phyloP scores from a whole-genome alignment of 768 basidiomycete species.

The Hydnum rufescens region DNA sequence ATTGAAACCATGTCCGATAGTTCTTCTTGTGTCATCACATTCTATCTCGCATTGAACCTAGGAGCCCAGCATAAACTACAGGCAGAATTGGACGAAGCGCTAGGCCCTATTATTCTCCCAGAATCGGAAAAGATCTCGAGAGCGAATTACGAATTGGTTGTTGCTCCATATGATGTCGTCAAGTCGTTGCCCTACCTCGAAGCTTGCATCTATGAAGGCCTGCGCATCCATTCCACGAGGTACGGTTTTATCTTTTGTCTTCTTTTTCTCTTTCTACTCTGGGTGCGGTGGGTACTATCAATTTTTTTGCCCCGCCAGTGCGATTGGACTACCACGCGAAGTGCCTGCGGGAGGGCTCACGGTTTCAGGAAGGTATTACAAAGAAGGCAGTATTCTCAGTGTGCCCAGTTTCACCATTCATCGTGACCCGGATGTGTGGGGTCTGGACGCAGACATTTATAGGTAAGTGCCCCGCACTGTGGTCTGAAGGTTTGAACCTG shows the following conservation, averaged over 20 bases:
- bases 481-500: no score
- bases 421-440: conserved; percentile 53
- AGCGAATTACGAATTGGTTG: neutral
- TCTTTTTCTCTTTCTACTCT: conserved; percentile 18
- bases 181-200: conserved; percentile 64
- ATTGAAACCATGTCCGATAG: conserved; percentile 19
- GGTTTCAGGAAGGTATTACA: conserved; percentile 35
- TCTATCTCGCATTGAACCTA: conserved; percentile 56
- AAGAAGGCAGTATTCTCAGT: conserved; percentile 53
- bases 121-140: no score
- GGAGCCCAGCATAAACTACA: conserved; percentile 50
- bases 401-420: conserved; percentile 76
- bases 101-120: conserved; percentile 26
- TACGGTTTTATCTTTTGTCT: conserved; percentile 15
- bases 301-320: no score
- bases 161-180: conserved; percentile 36
- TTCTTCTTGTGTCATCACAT: conserved; percentile 78
- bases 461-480: conserved; percentile 30
- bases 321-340: conserved; percentile 59
- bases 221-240: conserved; percentile 75
- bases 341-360: conserved; percentile 55
- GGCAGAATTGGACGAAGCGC: conserved; percentile 43
- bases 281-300: no score
- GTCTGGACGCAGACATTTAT: conserved; percentile 50
- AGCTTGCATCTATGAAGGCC: conserved; percentile 71